phyloP scores from a whole-genome alignment of 2,329 filamentous ascomycete species.

The Diplodia intermedia region DNA sequence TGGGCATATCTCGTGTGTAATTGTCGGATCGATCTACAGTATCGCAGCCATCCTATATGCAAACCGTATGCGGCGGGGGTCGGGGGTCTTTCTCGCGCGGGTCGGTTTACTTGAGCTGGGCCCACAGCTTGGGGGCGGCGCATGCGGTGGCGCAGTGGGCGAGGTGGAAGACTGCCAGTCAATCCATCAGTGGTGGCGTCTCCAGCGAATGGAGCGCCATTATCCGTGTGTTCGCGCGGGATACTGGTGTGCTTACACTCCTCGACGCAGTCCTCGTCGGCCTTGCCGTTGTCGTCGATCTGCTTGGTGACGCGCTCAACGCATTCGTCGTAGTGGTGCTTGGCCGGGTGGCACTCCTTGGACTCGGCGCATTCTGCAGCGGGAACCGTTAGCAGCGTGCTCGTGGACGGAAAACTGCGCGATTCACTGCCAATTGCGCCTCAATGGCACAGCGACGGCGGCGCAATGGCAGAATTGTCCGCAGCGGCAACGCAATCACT shows the following conservation, averaged over 20 bases:
- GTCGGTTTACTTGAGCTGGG: constrained; percentile 78
- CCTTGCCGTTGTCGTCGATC: constrained; percentile 72
- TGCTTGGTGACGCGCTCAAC: constrained; percentile 84
- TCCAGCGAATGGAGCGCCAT: constrained; percentile 6
- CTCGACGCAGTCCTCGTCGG: constrained; percentile 96
- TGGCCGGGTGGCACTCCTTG: constrained; percentile 80
- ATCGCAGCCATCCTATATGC: constrained; percentile 19
- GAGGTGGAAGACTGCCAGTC: constrained; percentile 87
- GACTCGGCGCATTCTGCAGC: constrained; percentile 85
- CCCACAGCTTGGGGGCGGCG: constrained; percentile 95
- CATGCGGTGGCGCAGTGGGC: constrained; percentile 93
- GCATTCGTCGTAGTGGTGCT: constrained; percentile 99
- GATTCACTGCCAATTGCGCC: constrained; percentile 5
- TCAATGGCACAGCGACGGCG: constrained; percentile 4
- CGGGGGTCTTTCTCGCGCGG: background rate
- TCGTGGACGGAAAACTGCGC: background rate
- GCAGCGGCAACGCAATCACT: constrained; percentile 53
- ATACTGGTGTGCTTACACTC: constrained; percentile 78
- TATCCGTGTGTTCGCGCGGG: background rate
- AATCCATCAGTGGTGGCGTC: constrained; percentile 1
- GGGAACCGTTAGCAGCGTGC: background rate
- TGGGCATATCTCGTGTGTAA: constrained; percentile 24
- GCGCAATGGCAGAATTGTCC: constrained; percentile 3
- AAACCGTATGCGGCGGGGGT: constrained; percentile 8
- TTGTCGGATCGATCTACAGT: constrained; percentile 29